Base-by-base conservation (phyloP, 768 basidiomycete species). In the Baorangia bicolor region DNA sequence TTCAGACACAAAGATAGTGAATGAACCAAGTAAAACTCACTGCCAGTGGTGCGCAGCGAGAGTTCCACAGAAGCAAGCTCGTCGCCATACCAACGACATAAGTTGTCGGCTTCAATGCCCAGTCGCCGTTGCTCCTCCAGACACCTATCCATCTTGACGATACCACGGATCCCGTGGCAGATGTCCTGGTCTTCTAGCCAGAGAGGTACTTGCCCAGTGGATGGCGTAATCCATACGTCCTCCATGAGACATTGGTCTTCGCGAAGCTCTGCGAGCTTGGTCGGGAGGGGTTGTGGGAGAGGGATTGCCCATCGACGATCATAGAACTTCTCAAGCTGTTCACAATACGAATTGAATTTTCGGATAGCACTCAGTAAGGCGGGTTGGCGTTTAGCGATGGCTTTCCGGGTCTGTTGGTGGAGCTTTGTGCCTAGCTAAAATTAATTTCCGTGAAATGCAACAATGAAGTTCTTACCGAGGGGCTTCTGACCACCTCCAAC, bases 121-220 rank as follows among this genome's bases (percentile, higher is more conserved):
- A 59, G 16, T 0, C 7, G 11, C 2, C 12, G 5, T 18, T 33
- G 45, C n/a, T 59, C 49, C 13, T 59, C 45, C 1, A 30, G 13
- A 9, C 53, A 59, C 0, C 23, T 1, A 4, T 59, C 21, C 2
- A 7, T 1, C 3, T 58, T 58, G 18, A 56, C 49, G 33, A 58
- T 46, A 0, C 12, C 53, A 0, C 11, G 13, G 34, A 58, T 58
- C 3, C 53, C 16, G 1, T 16, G 6, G 13, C 11, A 28, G 10
- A 58, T 23, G 0, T 25, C 34, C 18, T 30, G 12, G 12, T 58
- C 49, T 5, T 40, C 28, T 10, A 58, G 8, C 53, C 53, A 58
- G 0, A 0, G 23, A 0, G 39, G 49, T 1, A 37, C 27, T 8
- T 40, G 8, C 0, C 21, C 20, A 0, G 4, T 8, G 0, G 23